A percentile compares a stretch with the other conserved stretches of the same genome.
These are phyloP conservation scores for Babesia ovata DNA, from an alignment of 169 alveolate genomes.

Conservation along the genomic window DNA sequence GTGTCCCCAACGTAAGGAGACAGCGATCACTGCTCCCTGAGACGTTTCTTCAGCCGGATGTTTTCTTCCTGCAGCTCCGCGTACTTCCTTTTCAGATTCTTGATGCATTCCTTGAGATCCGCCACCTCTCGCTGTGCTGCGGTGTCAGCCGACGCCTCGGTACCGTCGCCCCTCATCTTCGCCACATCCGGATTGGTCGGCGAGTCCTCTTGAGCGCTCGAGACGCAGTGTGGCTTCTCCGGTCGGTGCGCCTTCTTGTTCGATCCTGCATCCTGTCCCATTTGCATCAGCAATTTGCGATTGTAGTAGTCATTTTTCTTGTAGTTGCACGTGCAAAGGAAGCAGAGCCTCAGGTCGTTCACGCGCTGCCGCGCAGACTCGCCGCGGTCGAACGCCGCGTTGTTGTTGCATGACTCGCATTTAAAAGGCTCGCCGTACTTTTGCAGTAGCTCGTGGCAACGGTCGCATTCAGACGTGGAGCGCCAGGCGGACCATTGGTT, in stretches of 20 bases:
- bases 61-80: constrained; percentile 38
- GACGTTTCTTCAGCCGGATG: constrained; percentile 16
- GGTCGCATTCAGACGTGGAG: constrained; percentile 57
- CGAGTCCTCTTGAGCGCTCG: neutral
- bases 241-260: neutral
- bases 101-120: constrained; percentile 18
- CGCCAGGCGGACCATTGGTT: constrained; percentile 70
- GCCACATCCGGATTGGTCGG: neutral
- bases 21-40: constrained; percentile 1
- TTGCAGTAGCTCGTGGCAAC: constrained; percentile 44
- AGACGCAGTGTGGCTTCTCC: neutral
- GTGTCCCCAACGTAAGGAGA: neutral
- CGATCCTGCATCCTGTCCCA: neutral
- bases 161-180: neutral
- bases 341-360: constrained; percentile 54
- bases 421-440: constrained; percentile 53
- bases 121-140: neutral
- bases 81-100: constrained; percentile 25
- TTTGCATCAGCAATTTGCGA: constrained; percentile 16
- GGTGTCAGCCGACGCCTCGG: neutral
- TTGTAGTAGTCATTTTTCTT: constrained; percentile 69
- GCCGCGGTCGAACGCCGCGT: constrained; percentile 64
- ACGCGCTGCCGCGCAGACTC: constrained; percentile 40
- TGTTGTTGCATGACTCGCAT: constrained; percentile 62
- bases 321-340: constrained; percentile 64